A percentile compares a stretch with the other conserved stretches of the same genome.
These are phyloP conservation scores for Fusarium sp. DNA, from an alignment of 2,329 filamentous ascomycete genomes.

Conservation along the genomic window DNA sequence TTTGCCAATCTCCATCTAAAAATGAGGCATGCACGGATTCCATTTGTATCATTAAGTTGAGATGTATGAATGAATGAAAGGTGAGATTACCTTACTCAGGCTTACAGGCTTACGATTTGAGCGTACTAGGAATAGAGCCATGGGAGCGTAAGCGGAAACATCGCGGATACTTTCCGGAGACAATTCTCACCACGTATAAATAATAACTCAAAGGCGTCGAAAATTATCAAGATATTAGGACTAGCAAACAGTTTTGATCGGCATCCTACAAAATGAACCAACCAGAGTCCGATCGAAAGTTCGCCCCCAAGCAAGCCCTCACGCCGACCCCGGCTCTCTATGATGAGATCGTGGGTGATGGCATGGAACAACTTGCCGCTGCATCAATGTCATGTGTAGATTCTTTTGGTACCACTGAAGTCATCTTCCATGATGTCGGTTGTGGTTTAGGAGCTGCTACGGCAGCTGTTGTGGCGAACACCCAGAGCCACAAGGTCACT, in stretches of 20 bases:
- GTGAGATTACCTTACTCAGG: background rate
- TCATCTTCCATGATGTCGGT: conserved; percentile 14
- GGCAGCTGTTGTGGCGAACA: background rate
- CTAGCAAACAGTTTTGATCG: no score
- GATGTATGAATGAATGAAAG: background rate
- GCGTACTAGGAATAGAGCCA: background rate
- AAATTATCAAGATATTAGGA: no score
- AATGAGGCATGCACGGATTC: no score
- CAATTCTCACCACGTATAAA: no score
- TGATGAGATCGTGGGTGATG: background rate
- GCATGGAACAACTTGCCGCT: conserved; percentile 13
- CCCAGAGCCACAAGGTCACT: rapidly evolving
- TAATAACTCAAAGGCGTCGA: no score
- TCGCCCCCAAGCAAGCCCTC: conserved; percentile 10
- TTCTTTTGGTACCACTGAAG: rapidly evolving
- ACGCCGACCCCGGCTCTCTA: conserved; percentile 24
- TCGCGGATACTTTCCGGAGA: background rate
- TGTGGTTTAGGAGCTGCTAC: conserved; percentile 23
- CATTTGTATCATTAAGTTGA: no score
- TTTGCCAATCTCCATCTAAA: no score
- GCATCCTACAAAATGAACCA: no score
- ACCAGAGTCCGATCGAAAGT: background rate
- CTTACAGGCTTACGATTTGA: background rate
- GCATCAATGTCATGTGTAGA: background rate
- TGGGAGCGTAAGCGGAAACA: background rate